Evolutionary conservation across 441 rosid genomes (phyloP).

Genomic region (Cnidoscolus chayamansa): DNA sequence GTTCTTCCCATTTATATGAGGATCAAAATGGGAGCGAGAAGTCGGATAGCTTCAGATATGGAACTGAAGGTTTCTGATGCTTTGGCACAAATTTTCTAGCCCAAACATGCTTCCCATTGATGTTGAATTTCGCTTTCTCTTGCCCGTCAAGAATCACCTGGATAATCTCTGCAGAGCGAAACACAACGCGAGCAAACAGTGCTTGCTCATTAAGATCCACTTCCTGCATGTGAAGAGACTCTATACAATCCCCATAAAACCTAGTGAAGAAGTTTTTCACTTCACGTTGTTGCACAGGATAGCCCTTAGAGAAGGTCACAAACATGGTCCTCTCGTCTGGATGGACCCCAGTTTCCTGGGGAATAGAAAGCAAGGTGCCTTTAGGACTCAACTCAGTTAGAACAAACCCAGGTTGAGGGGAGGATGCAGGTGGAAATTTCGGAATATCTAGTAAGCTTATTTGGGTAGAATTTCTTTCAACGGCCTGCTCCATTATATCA

Average conservation of each 20-base stretch:
- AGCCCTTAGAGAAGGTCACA: constrained; percentile 53
- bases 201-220: constrained; percentile 35
- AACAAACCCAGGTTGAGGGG: constrained; percentile 2
- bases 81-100: constrained; percentile 49
- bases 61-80: background rate
- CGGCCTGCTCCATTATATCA: constrained; percentile 44
- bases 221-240: constrained; percentile 53
- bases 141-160: constrained; percentile 29
- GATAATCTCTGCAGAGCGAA: constrained; percentile 26
- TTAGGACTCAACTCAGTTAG: background rate
- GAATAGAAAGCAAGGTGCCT: background rate
- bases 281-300: constrained; percentile 49
- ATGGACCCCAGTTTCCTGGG: constrained; percentile 12
- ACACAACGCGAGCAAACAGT: constrained; percentile 45
- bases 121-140: constrained; percentile 42
- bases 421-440: background rate
- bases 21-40: background rate
- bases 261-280: constrained; percentile 39
- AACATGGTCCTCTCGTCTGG: constrained; percentile 48
- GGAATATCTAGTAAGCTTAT: constrained; percentile 15
- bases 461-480: constrained; percentile 28
- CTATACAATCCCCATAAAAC: constrained; percentile 45
- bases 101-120: constrained; percentile 68
- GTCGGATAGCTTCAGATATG: background rate
- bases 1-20: no score